phyloP scores from a whole-genome alignment of 2,329 filamentous ascomycete genomes.

The Fusarium incarnatum region DNA sequence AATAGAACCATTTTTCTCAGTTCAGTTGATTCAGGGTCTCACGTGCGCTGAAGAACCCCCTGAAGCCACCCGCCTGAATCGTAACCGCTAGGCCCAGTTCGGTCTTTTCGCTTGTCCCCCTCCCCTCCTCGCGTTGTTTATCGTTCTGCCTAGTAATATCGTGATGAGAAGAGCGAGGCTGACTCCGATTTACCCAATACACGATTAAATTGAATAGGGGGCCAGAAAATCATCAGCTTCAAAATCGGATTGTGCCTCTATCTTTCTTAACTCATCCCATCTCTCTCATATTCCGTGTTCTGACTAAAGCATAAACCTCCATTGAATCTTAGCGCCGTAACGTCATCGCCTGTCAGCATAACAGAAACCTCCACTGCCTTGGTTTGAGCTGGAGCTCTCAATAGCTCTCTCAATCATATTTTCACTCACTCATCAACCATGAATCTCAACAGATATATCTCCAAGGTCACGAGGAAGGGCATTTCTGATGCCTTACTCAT shows the following conservation, averaged over 20 bases:
- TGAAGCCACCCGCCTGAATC: constrained; percentile 21
- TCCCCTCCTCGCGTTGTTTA: constrained; percentile 23
- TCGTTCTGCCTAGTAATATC: constrained; percentile 32
- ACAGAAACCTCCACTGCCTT: not conserved
- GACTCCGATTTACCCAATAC: constrained; percentile 18
- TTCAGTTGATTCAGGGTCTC: constrained; percentile 15
- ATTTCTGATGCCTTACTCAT: constrained; percentile 32
- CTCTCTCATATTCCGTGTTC: not conserved
- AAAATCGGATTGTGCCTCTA: not conserved
- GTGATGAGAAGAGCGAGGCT: constrained; percentile 25
- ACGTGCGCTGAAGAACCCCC: constrained; percentile 10
- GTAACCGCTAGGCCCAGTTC: constrained; percentile 22
- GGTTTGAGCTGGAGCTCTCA: constrained; percentile 7
- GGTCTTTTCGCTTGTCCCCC: constrained; percentile 6
- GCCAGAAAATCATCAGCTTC: constrained; percentile 13
- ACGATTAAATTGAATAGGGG: constrained; percentile 29
- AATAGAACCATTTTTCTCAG: not conserved
- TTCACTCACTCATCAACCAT: not conserved
- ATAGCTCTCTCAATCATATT: constrained; percentile 10
- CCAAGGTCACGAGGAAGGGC: constrained; percentile 33
- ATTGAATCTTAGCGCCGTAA: constrained; percentile 2
- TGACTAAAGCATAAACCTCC: not conserved
- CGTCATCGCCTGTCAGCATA: constrained; percentile 19
- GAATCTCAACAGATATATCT: constrained; percentile 30
- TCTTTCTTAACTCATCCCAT: not conserved